A percentile compares a stretch with the other conserved stretches of the same genome.
These are phyloP conservation scores for Wickerhamomyces xylosicus DNA, from an alignment of 805 yeast genomes.

Conservation along the genomic window DNA sequence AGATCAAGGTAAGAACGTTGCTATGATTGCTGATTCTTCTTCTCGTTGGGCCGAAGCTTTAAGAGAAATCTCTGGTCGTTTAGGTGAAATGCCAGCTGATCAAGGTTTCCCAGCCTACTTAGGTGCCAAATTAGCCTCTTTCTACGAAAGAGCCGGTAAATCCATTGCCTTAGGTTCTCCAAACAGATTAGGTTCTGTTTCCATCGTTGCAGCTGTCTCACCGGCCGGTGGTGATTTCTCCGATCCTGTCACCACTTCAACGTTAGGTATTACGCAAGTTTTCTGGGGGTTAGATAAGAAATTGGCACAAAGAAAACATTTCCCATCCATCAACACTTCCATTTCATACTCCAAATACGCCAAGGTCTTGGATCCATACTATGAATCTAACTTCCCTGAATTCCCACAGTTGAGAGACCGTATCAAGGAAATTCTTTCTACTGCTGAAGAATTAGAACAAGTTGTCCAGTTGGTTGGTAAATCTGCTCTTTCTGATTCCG, in stretches of 20 bases:
- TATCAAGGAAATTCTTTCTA: constrained; percentile 88
- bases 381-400: constrained; percentile 80
- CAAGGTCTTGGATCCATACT: constrained; percentile 72
- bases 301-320: constrained; percentile 98
- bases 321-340: constrained; percentile 96
- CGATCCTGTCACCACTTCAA: constrained; percentile 97
- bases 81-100: constrained; percentile 99
- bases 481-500: constrained; percentile 92
- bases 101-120: constrained; percentile 99
- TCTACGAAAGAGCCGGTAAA: constrained; percentile 99
- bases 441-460: constrained; percentile 97
- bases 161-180: constrained; percentile 95
- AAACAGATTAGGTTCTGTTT: constrained; percentile 91
- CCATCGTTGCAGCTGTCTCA: constrained; percentile 99
- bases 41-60: constrained; percentile 99
- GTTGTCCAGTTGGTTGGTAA: constrained; percentile 99
- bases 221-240: constrained; percentile 99
- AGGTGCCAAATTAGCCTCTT: constrained; percentile 97
- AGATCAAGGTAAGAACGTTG: constrained; percentile 98
- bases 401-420: constrained; percentile 85
- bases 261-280: constrained; percentile 99
- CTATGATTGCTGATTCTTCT: constrained; percentile 99
- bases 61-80: constrained; percentile 99
- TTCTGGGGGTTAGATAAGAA: constrained; percentile 99
- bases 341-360: constrained; percentile 97